phyloP scores from a whole-genome alignment of 257 asterid species.

The Capsicum baccatum region DNA sequence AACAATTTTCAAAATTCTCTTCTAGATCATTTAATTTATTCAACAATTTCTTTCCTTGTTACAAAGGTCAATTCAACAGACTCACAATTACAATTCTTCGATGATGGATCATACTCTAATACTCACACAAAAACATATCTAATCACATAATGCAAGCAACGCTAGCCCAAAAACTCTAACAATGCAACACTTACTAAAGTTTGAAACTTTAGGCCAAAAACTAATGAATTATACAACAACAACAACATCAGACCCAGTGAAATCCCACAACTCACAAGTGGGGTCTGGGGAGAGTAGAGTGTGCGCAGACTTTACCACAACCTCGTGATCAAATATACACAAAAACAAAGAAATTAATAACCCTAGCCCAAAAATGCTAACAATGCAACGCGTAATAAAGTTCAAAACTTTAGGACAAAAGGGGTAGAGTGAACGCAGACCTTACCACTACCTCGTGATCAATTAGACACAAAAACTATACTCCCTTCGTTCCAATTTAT shows the following conservation, averaged over 20 bases:
- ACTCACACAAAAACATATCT: background rate
- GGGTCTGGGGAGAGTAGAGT: no score
- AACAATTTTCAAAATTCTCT: background rate
- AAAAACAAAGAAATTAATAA: no score
- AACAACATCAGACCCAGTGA: no score
- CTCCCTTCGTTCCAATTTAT: no score
- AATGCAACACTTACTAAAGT: background rate
- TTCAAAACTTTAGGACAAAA: no score
- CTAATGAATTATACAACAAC: no score
- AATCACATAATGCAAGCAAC: background rate
- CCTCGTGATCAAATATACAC: no score
- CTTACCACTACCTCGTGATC: background rate
- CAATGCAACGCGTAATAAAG: no score
- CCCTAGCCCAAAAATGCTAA: no score
- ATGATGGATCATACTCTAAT: background rate
- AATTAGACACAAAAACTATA: background rate
- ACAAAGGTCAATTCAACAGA: background rate
- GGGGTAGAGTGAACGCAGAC: no score
- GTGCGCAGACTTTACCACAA: no score
- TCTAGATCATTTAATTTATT: background rate
- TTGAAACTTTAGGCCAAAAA: background rate
- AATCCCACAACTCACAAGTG: no score
- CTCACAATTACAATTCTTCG: background rate
- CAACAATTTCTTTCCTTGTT: background rate
- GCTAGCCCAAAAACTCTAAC: background rate